Evolutionary conservation across 306 rosid genomes (phyloP).

Genomic region (Hippophae gyantsensis): DNA sequence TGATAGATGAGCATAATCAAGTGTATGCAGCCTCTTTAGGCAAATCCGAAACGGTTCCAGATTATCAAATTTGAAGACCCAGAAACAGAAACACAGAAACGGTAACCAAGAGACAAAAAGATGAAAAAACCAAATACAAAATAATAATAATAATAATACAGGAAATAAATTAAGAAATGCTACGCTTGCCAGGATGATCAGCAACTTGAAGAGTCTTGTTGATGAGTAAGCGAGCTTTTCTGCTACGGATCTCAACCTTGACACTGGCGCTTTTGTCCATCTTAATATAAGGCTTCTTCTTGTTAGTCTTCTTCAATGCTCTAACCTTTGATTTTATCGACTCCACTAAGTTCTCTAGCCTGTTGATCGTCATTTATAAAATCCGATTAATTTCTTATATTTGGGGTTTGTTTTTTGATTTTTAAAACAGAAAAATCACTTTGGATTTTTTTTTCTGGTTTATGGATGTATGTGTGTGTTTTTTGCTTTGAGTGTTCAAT

Average conservation of each 20-base stretch:
- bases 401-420: too few relatives aligned
- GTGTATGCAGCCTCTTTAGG: neutral
- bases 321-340: constrained; percentile 72
- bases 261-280: constrained; percentile 94
- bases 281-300: constrained; percentile 57
- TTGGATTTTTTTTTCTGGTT: too few relatives aligned
- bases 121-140: neutral
- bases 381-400: too few relatives aligned
- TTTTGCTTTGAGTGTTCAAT: too few relatives aligned
- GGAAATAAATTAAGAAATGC: constrained; percentile 10
- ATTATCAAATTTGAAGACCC: neutral
- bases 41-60: constrained; percentile 33
- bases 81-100: constrained; percentile 16
- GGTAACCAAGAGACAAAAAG: constrained; percentile 6
- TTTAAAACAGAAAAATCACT: neutral
- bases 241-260: constrained; percentile 88
- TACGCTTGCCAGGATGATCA: constrained; percentile 40
- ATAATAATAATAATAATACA: neutral
- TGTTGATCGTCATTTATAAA: constrained; percentile 35
- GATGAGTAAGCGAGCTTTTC: constrained; percentile 66
- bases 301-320: constrained; percentile 48
- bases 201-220: constrained; percentile 81
- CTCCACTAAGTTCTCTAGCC: constrained; percentile 55
- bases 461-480: too few relatives aligned
- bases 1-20: too few relatives aligned